Base-by-base conservation (phyloP, 129 eudicot genomes). In the Flaveria linearis region DNA sequence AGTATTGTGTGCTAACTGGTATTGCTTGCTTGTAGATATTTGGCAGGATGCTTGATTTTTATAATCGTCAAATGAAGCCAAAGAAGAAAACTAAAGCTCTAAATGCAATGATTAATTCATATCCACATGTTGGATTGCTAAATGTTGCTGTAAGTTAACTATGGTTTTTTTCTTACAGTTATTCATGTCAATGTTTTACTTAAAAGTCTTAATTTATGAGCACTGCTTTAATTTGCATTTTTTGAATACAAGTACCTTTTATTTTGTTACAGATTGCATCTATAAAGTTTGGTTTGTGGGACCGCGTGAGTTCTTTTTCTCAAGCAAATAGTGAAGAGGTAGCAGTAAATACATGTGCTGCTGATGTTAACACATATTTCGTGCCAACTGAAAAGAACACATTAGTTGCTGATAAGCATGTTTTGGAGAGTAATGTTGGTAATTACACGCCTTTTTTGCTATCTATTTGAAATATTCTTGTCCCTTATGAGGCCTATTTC, bases 81-180 rank as follows among this genome's bases (percentile, higher is more conserved):
- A 57, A 70, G 78, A 81, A n/a, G 82, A 82, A 74, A 67, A 64
- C 47, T 56, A 78, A 61, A 75, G 81, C 61, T 76, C 50, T 85
- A 65, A 81, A 53, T 51, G 52, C 56, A 11, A 71, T 82, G 71
- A 84, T 85, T 52, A 50, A 78, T 36, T 43, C 83, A 63, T 77
- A 87, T 71, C 98, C 97, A 52, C 80, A 78, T 62, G 69, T 71
- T 76, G 97, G 91, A 69, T 88, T 93, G 87, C 86, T 90, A 49
- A 84, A 90, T 80, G 92, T 89, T 72, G 96, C 98, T 74, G 98
- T 93, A 82, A 86, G 98, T 87, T 25, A 61, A 56, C 77, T 58
- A 67, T 70, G 17, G 8, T 33, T 15, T 33, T 12, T 41, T 20
- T 47, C 65, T 26, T 78, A 30, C 47, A 39, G 22, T 0, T 17